Percentiles rank a stretch among this genome's conserved stretches.
Conservation (phyloP, 2,329 filamentous ascomycete species). For the Botrytis tulipae region DNA sequence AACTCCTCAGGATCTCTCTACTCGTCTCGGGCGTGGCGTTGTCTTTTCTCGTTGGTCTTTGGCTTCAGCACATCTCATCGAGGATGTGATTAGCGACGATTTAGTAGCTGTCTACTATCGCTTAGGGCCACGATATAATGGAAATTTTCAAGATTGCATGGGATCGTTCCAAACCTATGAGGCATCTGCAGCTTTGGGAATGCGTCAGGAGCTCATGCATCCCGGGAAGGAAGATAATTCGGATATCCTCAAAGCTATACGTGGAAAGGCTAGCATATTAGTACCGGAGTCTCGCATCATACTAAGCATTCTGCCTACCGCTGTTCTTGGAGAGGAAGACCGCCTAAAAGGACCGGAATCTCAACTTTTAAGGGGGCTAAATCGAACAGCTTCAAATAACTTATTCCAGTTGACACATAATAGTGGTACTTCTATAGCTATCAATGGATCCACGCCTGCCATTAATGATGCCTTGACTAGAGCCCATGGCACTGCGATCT, state of each 20-base stretch:
- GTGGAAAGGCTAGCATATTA: constrained; percentile 77
- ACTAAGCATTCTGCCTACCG: constrained; percentile 77
- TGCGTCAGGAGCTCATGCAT: constrained; percentile 88
- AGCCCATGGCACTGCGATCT: constrained; percentile 74
- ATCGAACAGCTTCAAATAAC: constrained; percentile 65
- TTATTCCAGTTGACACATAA: constrained; percentile 68
- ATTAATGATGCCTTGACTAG: constrained; percentile 86
- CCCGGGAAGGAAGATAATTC: constrained; percentile 87
- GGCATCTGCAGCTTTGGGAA: constrained; percentile 83
- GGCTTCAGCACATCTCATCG: constrained; percentile 84
- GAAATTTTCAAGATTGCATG: constrained; percentile 94
- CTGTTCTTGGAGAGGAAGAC: constrained; percentile 79
- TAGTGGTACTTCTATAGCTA: constrained; percentile 73
- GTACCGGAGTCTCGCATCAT: constrained; percentile 79
- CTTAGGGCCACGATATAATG: constrained; percentile 85
- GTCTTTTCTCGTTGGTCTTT: constrained; percentile 83
- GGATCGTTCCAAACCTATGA: constrained; percentile 96
- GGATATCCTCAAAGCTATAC: constrained; percentile 85
- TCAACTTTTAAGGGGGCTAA: constrained; percentile 73
- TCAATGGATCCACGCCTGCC: constrained; percentile 84
- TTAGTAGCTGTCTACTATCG: constrained; percentile 87
- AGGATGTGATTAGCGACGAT: constrained; percentile 86
- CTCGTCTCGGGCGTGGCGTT: constrained; percentile 68
- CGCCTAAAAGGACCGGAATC: constrained; percentile 69
- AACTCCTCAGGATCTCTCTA: constrained; percentile 84